Evolutionary conservation across 2,329 filamentous ascomycete genomes (phyloP), one percentile per base, ranked within the genome.

Genomic region (Sporothrix variecibatus): DNA sequence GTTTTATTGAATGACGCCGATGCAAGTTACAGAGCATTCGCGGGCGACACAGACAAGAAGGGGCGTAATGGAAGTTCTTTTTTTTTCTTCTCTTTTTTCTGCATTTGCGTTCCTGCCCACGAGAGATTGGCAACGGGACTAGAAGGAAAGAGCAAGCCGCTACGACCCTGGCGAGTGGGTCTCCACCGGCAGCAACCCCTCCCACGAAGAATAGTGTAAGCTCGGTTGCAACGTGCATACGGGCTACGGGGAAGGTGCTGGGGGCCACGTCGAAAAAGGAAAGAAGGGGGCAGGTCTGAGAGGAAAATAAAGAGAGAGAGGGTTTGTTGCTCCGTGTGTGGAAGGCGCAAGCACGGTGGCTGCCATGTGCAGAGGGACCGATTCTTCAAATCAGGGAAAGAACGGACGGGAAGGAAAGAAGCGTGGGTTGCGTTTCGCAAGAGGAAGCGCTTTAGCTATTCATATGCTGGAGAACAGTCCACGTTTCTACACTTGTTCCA

Each of bases 221-320:
- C 77, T 78, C 77, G 76, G 77, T 77, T 78, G 70, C 75, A 77
- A 68, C 71, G 68, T 73, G 75, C 75, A 75, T 75, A 64, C 28
- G 58, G 51, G 49, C 60, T 20, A 43, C 62, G 71, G 60, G 43
- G 40, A 38, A 64, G 40, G 58, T 46, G 53, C 51, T 60, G n/a
- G 15, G 68, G 15, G 70, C 2, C 23, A 40, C 64, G 64, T 69
- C 34, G 15, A 28, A 34, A 58, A 28, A n/a, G 26, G 34, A 17
- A 43, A 31, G 58, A 65, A 26, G 28, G 62, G 69, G 69, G 51
- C 49, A 40, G 28, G 34, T 23, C 26, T 28, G 38, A 62, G 20
- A 60, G 56, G 49, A 31, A 43, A 43, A 38, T 7, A 53, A 38
- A 26, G 15, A n/a, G 43, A 46, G 8, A 60, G 58, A 31, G 58